Base-by-base conservation (phyloP, 306 rosid species). In the Alnus rubra region DNA sequence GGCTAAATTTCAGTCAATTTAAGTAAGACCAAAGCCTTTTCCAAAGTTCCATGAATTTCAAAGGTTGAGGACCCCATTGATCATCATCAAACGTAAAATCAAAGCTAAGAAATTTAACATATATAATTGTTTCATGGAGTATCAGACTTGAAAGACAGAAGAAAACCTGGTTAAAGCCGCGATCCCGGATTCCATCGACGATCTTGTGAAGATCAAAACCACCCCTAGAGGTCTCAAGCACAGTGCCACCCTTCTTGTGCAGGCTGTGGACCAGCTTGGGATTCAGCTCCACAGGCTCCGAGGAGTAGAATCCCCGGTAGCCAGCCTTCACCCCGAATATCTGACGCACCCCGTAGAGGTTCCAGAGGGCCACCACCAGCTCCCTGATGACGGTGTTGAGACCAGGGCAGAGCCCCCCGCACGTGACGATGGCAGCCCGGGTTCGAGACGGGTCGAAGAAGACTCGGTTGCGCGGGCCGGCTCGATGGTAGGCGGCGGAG, bases 351-450 rank as follows among this genome's bases (percentile, higher is more conserved):
- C 91, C 92, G 50, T 92, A 94, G 69, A 90, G 89, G 3, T 94
- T 88, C 96, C 96, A 90, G 51, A 89, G 81, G 56, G 87, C 91
- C 54, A 75, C 80, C 12, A 89, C 93, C 1, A 94, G 92, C 87
- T 94, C 98, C 77, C 98, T 79, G 54, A 92, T 86, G 30, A 90
- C 97, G 31, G 98, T 94, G 82, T 94, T 94, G 4, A 90, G 71
- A 18, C 98, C 97, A 5, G 98, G 98, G 53, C 93, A 88, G 55
- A 89, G 86, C 14, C 91, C 93, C 3, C 91, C 93, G 64, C 91
- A 89, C 16, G 91, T 84, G 9, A 94, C 96, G 12, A 94, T 87
- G n/a, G 94, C 97, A 11, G 71, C 97, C 52, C 83, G 83, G 0
- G 64, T 67, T 7, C 8, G 30, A 1, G 78, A 42, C 37, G 92